A percentile compares a stretch with the other conserved stretches of the same genome.
phyloP scores from a whole-genome alignment of 108 stramenopile species.

The Skeletonema tropicum region DNA sequence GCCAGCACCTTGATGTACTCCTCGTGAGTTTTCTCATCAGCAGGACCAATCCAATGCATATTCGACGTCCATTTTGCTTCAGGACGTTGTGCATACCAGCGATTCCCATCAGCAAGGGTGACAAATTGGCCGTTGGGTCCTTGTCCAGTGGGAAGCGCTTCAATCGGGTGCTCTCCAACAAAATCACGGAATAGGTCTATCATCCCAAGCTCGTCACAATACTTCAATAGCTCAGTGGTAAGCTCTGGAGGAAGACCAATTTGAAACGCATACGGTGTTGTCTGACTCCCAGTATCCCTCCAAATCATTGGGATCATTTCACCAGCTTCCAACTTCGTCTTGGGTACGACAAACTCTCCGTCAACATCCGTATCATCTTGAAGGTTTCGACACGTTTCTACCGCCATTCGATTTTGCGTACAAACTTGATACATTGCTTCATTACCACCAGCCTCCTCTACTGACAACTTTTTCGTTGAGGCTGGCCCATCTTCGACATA shows the following conservation, averaged over 20 bases:
- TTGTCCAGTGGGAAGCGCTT: constrained; percentile 1
- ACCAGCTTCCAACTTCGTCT: constrained; percentile 37
- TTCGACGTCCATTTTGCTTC: constrained; percentile 53
- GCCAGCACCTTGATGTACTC: constrained; percentile 53
- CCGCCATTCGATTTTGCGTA: constrained; percentile 35
- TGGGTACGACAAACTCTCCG: constrained; percentile 43
- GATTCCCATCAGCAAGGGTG: constrained; percentile 50
- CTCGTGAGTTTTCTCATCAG: constrained; percentile 63
- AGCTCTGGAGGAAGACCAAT: constrained; percentile 57
- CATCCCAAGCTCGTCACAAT: constrained; percentile 46
- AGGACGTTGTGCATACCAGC: constrained; percentile 63
- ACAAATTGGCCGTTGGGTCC: constrained; percentile 28
- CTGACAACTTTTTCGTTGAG: constrained; percentile 5
- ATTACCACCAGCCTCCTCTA: neutral
- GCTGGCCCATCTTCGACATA: constrained; percentile 45
- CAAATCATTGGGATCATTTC: constrained; percentile 60
- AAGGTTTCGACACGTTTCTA: constrained; percentile 18
- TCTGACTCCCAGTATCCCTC: constrained; percentile 25
- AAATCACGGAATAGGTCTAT: constrained; percentile 39
- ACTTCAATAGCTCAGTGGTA: constrained; percentile 41
- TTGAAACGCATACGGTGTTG: constrained; percentile 41
- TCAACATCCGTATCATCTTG: constrained; percentile 14
- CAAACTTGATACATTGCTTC: constrained; percentile 21
- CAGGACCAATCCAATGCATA: constrained; percentile 72
- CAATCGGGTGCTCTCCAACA: constrained; percentile 26